These are phyloP conservation scores for Aspergillus awamori DNA, from an alignment of 2,329 filamentous ascomycete species.

Conservation along the genomic window DNA sequence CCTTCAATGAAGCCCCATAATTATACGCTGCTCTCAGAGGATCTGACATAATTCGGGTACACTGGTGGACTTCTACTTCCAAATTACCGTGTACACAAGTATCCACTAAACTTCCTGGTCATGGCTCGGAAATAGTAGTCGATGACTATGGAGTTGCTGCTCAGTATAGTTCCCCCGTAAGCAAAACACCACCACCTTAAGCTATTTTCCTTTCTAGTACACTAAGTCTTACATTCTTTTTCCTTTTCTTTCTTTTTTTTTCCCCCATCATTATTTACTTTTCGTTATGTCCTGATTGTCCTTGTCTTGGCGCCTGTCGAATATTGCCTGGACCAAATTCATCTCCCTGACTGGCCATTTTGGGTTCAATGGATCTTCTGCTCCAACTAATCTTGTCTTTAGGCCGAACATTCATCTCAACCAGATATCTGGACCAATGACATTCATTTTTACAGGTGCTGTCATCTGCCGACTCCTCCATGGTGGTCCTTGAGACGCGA, in stretches of 20 bases:
- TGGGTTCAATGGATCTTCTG: slow-evolving; percentile 1
- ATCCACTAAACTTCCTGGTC: background rate
- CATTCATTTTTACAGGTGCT: background rate
- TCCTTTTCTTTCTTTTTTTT: background rate
- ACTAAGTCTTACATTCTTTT: background rate
- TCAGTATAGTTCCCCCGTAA: background rate
- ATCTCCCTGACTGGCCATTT: background rate
- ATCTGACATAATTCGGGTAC: background rate
- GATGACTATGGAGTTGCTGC: background rate
- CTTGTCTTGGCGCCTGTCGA: background rate
- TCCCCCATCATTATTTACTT: background rate
- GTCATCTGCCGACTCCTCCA: slow-evolving; percentile 6
- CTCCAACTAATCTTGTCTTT: background rate
- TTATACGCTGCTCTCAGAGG: background rate
- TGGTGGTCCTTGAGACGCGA: background rate
- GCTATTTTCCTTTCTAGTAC: background rate
- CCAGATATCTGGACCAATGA: slow-evolving; percentile 1
- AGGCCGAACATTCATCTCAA: slow-evolving; percentile 6
- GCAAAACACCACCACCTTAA: background rate
- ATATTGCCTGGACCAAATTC: background rate
- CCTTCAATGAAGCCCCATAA: background rate
- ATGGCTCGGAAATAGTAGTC: background rate
- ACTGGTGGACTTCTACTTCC: background rate
- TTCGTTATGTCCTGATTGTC: background rate
- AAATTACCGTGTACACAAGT: no score